Conservation (phyloP, 352 stramenopile species). For the Pythium folliculosum region DNA sequence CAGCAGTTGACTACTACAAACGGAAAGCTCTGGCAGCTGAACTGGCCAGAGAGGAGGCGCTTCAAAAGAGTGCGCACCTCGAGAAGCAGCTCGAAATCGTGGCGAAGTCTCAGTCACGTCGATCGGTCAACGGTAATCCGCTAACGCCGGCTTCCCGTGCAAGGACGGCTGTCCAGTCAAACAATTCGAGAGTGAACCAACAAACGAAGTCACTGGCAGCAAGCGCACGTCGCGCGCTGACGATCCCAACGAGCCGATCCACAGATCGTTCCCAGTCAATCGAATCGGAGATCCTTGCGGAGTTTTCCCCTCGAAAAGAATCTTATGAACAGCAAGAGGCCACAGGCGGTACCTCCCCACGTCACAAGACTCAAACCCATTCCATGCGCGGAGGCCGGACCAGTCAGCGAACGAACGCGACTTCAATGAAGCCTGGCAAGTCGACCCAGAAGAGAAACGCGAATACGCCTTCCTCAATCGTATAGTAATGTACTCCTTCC, state of each 20-base stretch:
- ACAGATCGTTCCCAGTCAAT: conserved; percentile 23
- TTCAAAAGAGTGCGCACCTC: conserved; percentile 27
- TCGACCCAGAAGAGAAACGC: not conserved
- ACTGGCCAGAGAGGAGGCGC: conserved; percentile 29
- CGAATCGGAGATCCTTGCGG: conserved; percentile 39
- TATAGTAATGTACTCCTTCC: conserved; percentile 21
- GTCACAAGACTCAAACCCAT: not conserved
- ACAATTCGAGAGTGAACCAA: not conserved
- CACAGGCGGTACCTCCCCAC: not conserved
- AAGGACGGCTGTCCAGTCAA: not conserved
- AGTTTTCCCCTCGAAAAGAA: conserved; percentile 20
- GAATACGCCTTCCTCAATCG: conserved; percentile 11
- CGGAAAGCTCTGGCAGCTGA: conserved; percentile 34
- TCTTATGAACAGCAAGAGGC: not conserved
- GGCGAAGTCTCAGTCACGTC: conserved; percentile 5
- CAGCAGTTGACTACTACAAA: conserved; percentile 34
- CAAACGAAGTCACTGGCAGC: not conserved
- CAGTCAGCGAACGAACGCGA: not conserved
- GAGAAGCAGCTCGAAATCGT: conserved; percentile 35
- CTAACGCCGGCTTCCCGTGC: not conserved
- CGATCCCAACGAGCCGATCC: not conserved
- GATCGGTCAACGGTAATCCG: not conserved
- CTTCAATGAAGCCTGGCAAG: not conserved
- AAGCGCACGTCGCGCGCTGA: not conserved
- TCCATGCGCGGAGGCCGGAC: not conserved